Evolutionary conservation across 148 eudicot species (phyloP).

Genomic region (Vaccinium corymbosum): DNA sequence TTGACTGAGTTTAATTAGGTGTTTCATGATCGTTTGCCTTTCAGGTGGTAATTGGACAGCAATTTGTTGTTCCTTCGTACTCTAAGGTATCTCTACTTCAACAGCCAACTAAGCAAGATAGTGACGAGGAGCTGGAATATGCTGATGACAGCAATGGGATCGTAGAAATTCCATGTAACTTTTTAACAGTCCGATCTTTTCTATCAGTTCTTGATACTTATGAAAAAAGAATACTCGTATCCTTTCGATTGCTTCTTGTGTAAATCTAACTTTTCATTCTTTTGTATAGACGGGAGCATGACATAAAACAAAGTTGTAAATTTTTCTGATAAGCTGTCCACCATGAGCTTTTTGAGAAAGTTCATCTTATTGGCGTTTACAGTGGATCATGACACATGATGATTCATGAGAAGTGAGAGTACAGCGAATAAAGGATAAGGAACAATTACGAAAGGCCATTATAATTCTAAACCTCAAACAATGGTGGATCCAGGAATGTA

Average conservation of each 20-base stretch:
- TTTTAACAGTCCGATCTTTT: background rate
- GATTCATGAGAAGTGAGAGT: background rate
- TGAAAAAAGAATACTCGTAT: background rate
- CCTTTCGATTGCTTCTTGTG: background rate
- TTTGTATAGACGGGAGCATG: background rate
- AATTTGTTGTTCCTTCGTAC: slow-evolving; percentile 85
- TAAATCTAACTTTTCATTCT: background rate
- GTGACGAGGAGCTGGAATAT: slow-evolving; percentile 98
- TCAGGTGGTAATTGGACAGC: slow-evolving; percentile 74
- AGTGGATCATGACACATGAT: background rate
- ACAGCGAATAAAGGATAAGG: background rate
- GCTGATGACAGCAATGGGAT: slow-evolving; percentile 70
- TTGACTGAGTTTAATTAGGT: slow-evolving; percentile 11
- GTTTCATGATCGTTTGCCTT: slow-evolving; percentile 14
- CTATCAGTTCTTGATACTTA: background rate
- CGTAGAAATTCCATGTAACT: slow-evolving; percentile 52
- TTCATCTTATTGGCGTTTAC: background rate
- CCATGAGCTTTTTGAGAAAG: background rate
- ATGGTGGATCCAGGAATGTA: slow-evolving; percentile 5
- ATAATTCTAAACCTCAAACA: background rate
- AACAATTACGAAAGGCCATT: background rate
- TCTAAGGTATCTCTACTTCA: slow-evolving; percentile 81
- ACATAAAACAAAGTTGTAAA: background rate
- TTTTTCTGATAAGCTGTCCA: background rate
- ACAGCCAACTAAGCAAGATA: slow-evolving; percentile 82